phyloP scores from a whole-genome alignment of 192 early-diverging fungal genomes.

The Backusella macrospora region DNA sequence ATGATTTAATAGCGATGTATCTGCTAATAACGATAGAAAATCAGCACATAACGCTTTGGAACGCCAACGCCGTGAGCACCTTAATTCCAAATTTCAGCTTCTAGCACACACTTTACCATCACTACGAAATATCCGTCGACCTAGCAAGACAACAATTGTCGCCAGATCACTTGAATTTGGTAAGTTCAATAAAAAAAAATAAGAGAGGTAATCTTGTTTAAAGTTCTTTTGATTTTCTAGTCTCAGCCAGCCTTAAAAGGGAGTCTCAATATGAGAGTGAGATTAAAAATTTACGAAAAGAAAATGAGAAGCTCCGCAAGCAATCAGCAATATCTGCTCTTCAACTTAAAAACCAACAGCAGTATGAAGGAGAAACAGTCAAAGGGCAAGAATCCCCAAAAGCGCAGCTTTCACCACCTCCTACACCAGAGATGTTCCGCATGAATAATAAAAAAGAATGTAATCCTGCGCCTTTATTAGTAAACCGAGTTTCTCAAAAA shows the following conservation, averaged over 20 bases:
- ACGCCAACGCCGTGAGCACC: conserved; percentile 75
- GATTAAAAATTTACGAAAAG: conserved; percentile 26
- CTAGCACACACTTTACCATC: conserved; percentile 76
- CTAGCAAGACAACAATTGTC: conserved; percentile 81
- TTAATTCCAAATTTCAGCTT: conserved; percentile 81
- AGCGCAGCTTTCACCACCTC: conserved; percentile 2
- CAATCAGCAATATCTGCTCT: conserved; percentile 15
- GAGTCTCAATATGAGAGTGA: conserved; percentile 24
- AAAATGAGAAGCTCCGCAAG: conserved; percentile 31
- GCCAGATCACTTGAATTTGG: conserved; percentile 74
- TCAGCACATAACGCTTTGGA: conserved; percentile 83
- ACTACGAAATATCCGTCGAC: conserved; percentile 69
- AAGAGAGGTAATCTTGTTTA: neutral
- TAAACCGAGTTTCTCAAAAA: neutral
- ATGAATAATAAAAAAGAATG: conserved; percentile 2
- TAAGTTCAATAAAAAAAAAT: conserved; percentile 24
- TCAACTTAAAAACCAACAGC: neutral
- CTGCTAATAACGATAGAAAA: conserved; percentile 56
- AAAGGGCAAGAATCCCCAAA: neutral
- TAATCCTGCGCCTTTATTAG: neutral
- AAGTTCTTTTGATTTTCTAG: neutral
- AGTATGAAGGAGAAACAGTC: neutral
- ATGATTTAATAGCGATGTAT: neutral
- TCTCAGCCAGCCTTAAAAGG: conserved; percentile 19
- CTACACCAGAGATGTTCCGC: conserved; percentile 9